phyloP scores from a whole-genome alignment of 768 basidiomycete genomes.

The Agaricus blazei region DNA sequence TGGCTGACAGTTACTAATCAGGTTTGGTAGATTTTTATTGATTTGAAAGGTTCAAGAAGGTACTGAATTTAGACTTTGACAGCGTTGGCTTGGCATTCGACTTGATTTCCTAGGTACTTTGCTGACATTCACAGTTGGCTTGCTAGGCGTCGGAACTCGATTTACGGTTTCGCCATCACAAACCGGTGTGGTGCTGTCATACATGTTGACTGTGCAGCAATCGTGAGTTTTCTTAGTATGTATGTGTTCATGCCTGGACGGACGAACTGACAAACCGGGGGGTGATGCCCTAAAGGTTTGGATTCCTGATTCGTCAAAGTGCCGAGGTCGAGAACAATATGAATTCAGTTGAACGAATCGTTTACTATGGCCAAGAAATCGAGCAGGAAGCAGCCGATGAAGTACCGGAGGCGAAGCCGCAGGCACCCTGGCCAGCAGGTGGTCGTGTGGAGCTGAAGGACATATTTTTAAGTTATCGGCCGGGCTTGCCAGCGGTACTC shows the following conservation, averaged over 20 bases:
- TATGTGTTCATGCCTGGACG: background rate
- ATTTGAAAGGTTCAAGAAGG: background rate
- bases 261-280: conserved; percentile 4
- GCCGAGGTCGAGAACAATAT: conserved; percentile 92
- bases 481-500: conserved; percentile 85
- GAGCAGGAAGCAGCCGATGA: conserved; percentile 80
- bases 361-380: conserved; percentile 74
- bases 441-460: conserved; percentile 74
- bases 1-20: conserved; percentile 86
- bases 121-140: conserved; percentile 71
- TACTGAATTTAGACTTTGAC: conserved; percentile 13
- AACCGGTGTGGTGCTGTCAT: conserved; percentile 73
- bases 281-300: conserved; percentile 39
- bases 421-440: conserved; percentile 65
- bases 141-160: conserved; percentile 72
- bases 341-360: conserved; percentile 84
- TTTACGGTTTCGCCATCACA: conserved; percentile 75
- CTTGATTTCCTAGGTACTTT: conserved; percentile 78
- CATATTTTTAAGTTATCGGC: conserved; percentile 77
- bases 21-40: conserved; percentile 22
- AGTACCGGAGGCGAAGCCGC: conserved; percentile 53
- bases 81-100: conserved; percentile 85
- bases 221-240: conserved; percentile 25
- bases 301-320: conserved; percentile 71
- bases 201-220: conserved; percentile 77